Evolutionary conservation across 306 rosid species (phyloP).

Genomic region (Spatholobus suberectus): DNA sequence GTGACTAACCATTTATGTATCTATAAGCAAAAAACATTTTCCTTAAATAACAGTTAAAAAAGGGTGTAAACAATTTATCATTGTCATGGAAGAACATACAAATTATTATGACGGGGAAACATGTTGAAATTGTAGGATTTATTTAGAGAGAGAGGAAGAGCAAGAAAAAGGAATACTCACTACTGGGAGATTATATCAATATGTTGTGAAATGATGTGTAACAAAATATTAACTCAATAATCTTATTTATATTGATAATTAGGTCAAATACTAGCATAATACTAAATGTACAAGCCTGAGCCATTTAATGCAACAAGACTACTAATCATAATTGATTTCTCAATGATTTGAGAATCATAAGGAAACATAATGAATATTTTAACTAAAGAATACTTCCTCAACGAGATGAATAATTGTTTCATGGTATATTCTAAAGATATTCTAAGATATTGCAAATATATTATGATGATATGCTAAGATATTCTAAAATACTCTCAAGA

Average conservation of each 20-base stretch:
- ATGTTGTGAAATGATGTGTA: not conserved
- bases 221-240: not conserved
- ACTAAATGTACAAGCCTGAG: not conserved
- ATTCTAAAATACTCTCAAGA: conserved; percentile 18
- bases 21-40: conserved; percentile 31
- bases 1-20: conserved; percentile 4
- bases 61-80: not conserved
- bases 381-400: conserved; percentile 10
- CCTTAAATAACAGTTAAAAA: not conserved
- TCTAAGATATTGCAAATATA: conserved; percentile 5
- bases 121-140: not conserved
- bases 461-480: conserved; percentile 3
- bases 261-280: conserved; percentile 13
- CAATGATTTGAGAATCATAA: not conserved
- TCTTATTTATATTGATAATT: not conserved
- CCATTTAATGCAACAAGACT: not conserved
- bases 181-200: not conserved
- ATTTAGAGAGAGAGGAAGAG: not conserved
- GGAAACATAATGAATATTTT: conserved; percentile 10
- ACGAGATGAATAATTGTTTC: not conserved
- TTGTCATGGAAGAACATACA: conserved; percentile 22
- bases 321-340: not conserved
- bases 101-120: not conserved
- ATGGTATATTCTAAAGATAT: conserved; percentile 13
- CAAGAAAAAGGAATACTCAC: not conserved